Conservation (phyloP, 1,284 basidiomycete species). For the Butyriboletus appendiculatus region DNA sequence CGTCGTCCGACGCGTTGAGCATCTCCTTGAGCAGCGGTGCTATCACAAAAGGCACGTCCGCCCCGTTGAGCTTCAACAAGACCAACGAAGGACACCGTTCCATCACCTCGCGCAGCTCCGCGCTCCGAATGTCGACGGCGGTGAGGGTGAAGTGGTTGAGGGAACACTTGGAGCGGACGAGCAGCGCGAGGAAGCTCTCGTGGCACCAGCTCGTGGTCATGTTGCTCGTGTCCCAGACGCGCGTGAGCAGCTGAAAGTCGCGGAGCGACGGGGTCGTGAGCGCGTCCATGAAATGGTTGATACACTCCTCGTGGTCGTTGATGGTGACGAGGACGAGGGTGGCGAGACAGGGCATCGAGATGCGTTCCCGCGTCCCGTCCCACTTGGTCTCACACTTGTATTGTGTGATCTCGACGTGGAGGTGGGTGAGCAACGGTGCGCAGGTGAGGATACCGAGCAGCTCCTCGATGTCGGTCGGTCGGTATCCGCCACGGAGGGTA, state of each 20-base stretch:
- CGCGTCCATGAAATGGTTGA: slow-evolving; percentile 28
- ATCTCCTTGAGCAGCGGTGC: slow-evolving; percentile 28
- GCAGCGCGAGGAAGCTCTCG: slow-evolving; percentile 27
- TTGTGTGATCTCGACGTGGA: slow-evolving; percentile 34
- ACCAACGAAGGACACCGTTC: slow-evolving; percentile 33
- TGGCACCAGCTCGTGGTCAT: slow-evolving; percentile 32
- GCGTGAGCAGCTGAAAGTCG: slow-evolving; percentile 34
- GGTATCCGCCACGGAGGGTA: slow-evolving; percentile 32
- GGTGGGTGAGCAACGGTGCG: slow-evolving; percentile 31
- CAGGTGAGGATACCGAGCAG: slow-evolving; percentile 26
- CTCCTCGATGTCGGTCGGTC: slow-evolving; percentile 27
- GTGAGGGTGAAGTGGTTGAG: slow-evolving; percentile 34
- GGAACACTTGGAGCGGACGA: slow-evolving; percentile 28
- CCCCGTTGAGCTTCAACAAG: slow-evolving; percentile 30
- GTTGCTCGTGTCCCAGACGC: slow-evolving; percentile 31
- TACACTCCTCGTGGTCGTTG: slow-evolving; percentile 28
- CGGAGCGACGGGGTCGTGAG: slow-evolving; percentile 23
- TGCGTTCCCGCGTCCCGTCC: slow-evolving; percentile 22
- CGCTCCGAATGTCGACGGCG: slow-evolving; percentile 25
- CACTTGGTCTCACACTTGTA: slow-evolving; percentile 31
- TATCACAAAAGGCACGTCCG: slow-evolving; percentile 22
- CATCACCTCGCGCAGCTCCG: slow-evolving; percentile 24
- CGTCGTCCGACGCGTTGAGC: slow-evolving; percentile 17
- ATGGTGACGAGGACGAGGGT: slow-evolving; percentile 35
- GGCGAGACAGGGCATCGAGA: slow-evolving; percentile 31